phyloP scores from a whole-genome alignment of 441 rosid genomes.

The Populus hybrid region DNA sequence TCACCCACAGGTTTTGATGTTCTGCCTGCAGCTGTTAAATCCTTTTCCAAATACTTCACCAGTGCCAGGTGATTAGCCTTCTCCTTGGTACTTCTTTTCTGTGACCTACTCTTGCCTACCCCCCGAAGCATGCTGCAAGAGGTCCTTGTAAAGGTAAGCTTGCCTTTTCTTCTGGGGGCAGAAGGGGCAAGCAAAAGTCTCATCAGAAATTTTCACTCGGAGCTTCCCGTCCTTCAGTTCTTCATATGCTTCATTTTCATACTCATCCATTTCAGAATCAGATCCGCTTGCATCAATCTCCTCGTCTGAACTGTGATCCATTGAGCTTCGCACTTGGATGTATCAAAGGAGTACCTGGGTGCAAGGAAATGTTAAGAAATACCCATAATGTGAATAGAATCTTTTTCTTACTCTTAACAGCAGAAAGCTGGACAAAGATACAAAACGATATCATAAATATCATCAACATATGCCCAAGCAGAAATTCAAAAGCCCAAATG shows the following conservation, averaged over 20 bases:
- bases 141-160: constrained; percentile 60
- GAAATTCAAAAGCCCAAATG: neutral
- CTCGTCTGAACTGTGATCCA: constrained; percentile 39
- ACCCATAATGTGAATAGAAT: neutral
- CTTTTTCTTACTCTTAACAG: neutral
- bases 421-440: neutral
- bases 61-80: constrained; percentile 83
- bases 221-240: constrained; percentile 64
- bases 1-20: constrained; percentile 37
- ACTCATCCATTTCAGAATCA: constrained; percentile 54
- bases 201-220: constrained; percentile 49
- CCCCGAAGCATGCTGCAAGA: constrained; percentile 96
- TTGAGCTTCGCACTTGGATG: constrained; percentile 24
- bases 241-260: constrained; percentile 48
- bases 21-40: constrained; percentile 38
- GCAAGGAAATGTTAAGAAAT: neutral
- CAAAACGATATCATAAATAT: neutral
- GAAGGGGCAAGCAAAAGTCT: constrained; percentile 68
- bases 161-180: constrained; percentile 73
- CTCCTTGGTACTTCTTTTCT: constrained; percentile 63
- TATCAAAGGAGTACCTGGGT: constrained; percentile 13
- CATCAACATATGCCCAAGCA: neutral
- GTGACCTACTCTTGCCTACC: constrained; percentile 70
- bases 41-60: constrained; percentile 66
- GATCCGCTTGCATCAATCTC: constrained; percentile 39